phyloP scores from a whole-genome alignment of 2,329 filamentous ascomycete species.

The Knufia petricola region DNA sequence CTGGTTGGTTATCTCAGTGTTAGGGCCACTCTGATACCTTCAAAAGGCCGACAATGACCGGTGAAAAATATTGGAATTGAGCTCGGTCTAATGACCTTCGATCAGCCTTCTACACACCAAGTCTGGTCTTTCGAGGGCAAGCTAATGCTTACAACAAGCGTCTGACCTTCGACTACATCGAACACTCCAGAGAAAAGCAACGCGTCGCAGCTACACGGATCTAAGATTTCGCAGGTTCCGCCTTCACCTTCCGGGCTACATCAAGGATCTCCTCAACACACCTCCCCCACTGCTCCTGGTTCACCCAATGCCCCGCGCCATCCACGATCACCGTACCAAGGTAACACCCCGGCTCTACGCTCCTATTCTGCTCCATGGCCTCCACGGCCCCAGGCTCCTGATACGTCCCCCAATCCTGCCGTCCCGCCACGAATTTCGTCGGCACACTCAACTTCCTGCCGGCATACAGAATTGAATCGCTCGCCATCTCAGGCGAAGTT shows the following conservation, averaged over 20 bases:
- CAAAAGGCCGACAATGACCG: too few species aligned
- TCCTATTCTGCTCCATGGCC: constrained; percentile 44
- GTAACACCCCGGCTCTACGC: constrained; percentile 46
- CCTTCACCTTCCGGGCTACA: constrained; percentile 28
- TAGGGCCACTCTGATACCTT: too few species aligned
- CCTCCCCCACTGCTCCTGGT: constrained; percentile 53
- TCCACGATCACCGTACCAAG: constrained; percentile 44
- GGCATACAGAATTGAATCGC: constrained; percentile 50
- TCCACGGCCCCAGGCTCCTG: constrained; percentile 58
- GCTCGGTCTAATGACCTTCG: too few species aligned
- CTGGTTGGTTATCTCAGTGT: too few species aligned
- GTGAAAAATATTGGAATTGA: too few species aligned
- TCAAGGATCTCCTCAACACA: constrained; percentile 41
- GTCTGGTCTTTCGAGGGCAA: too few species aligned
- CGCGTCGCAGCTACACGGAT: too few species aligned
- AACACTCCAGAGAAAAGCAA: too few species aligned
- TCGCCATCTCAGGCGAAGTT: constrained; percentile 40
- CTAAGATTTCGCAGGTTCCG: too few species aligned
- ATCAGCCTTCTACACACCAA: too few species aligned
- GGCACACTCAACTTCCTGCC: constrained; percentile 54
- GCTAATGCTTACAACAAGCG: too few species aligned
- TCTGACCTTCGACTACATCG: too few species aligned
- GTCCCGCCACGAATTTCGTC: constrained; percentile 51
- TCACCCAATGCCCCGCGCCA: constrained; percentile 60
- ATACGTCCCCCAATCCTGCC: constrained; percentile 57